A percentile compares a stretch with the other conserved stretches of the same genome.
These are phyloP conservation scores for Lathyrus sativus DNA, from an alignment of 306 rosid species.

Conservation along the genomic window DNA sequence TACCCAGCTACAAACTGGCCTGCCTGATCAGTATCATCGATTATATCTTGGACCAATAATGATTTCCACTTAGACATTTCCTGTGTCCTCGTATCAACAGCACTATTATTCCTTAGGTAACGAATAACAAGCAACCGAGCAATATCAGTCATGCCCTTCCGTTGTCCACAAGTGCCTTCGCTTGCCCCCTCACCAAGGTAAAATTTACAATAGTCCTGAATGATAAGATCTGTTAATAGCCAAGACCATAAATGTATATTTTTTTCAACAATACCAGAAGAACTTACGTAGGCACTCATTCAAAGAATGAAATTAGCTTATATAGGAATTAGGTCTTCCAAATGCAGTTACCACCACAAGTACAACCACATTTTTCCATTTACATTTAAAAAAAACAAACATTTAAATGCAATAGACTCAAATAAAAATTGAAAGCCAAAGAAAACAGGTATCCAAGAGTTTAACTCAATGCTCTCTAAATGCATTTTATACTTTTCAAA, in stretches of 20 bases:
- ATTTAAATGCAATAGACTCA: constrained; percentile 6
- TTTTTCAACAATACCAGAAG: constrained; percentile 15
- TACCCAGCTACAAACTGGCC: constrained; percentile 89
- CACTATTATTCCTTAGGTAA: constrained; percentile 66
- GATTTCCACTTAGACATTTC: constrained; percentile 50
- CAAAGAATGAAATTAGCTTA: background rate
- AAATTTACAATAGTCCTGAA: constrained; percentile 78
- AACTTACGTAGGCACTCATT: constrained; percentile 3
- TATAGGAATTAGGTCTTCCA: constrained; percentile 21
- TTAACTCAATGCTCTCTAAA: background rate
- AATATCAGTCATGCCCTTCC: constrained; percentile 59
- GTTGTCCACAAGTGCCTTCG: constrained; percentile 80
- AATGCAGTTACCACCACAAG: constrained; percentile 1
- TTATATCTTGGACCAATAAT: constrained; percentile 43
- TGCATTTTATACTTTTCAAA: background rate
- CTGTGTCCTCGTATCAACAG: constrained; percentile 48
- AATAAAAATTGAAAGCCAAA: constrained; percentile 14
- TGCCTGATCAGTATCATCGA: constrained; percentile 67
- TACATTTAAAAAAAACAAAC: background rate
- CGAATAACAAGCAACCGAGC: constrained; percentile 76
- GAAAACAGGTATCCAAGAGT: background rate
- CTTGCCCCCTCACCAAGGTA: constrained; percentile 71
- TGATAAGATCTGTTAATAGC: constrained; percentile 27
- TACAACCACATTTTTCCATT: constrained; percentile 17
- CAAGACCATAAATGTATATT: constrained; percentile 24